Base-by-base conservation (phyloP, 2,329 filamentous ascomycete genomes). In the Phoma sp. region DNA sequence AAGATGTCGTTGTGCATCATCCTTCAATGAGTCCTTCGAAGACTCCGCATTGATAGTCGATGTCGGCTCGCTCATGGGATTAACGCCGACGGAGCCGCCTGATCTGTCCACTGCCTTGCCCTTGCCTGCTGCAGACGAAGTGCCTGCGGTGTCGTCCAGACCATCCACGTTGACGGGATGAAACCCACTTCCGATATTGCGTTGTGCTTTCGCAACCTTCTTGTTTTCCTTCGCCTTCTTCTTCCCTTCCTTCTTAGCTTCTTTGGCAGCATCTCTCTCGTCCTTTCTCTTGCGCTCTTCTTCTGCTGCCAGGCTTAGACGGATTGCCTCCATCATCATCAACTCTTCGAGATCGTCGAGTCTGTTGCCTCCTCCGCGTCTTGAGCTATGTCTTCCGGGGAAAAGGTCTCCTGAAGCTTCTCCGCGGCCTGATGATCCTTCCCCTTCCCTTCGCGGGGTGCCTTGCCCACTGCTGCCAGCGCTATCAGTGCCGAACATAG, bases 241-340 rank as follows among this genome's bases (percentile, higher is more conserved):
- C 74, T 96, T 96, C 56, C 92, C 90, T 49, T 86, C 85, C 66
- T 88, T 92, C 79, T 96, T 97, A 1, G 89, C 88, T 54, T 93
- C 89, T 69, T 96, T 97, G 21, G 83, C 84, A 0, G 84, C 83
- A 53, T 92, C 90, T 71, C 93, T 93, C 43, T 95, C 91, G 42
- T 90, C 88, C 67, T 91, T 95, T 39, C 85, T 88, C 63, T 92
- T 90, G n/a, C 93, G 85, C 34, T 98, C 93, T 67, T 98, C 93
- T 72, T 99, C 95, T 1, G 91, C 88, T 0, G 90, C 92, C n/a
- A 99, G 80, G 40, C 92, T 96, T 25, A 96, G 76, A 32, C 95
- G 84, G 40, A 99, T 96, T 0, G 95, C 95, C 74, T 99, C 95
- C 82, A 95, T 92, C 81, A 98, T 92, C 95, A 99, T 99, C 80